Percentiles rank a stretch among this genome's conserved stretches.
Conservation (phyloP, 2,329 filamentous ascomycete species). For the Incumbomyces lentus region DNA sequence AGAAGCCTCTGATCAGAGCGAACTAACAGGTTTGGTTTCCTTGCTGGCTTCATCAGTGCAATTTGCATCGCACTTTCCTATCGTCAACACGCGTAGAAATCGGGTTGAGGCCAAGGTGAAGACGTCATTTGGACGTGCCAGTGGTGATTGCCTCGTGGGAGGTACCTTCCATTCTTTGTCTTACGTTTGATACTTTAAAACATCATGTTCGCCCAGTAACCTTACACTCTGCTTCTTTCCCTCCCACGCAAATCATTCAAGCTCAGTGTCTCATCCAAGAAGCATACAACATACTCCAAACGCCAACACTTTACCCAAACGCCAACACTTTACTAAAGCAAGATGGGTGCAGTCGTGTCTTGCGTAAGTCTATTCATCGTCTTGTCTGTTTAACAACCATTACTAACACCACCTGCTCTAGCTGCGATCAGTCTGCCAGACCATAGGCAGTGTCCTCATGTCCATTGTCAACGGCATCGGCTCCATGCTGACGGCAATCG, state of each 20-base stretch:
- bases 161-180: neutral
- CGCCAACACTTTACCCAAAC: constrained; percentile 3
- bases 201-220: no score
- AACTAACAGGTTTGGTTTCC: constrained; percentile 1
- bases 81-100: no score
- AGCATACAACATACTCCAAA: constrained; percentile 7
- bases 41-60: neutral
- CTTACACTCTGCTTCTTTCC: no score
- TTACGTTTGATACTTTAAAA: neutral
- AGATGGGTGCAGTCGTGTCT: constrained; percentile 74
- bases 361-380: constrained; percentile 57
- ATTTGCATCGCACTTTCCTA: no score
- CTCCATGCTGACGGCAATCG: constrained; percentile 52
- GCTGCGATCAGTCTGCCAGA: constrained; percentile 49
- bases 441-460: constrained; percentile 58
- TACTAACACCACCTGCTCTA: constrained; percentile 23
- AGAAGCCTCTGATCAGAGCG: neutral
- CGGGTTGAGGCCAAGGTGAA: no score
- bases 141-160: constrained; percentile 3
- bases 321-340: constrained; percentile 29
- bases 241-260: neutral
- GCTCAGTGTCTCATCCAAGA: neutral
- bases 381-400: neutral
- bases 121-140: neutral
- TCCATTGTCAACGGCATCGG: constrained; percentile 51